phyloP scores from a whole-genome alignment of 306 rosid species.

The Herpetospermum pedunculosum region DNA sequence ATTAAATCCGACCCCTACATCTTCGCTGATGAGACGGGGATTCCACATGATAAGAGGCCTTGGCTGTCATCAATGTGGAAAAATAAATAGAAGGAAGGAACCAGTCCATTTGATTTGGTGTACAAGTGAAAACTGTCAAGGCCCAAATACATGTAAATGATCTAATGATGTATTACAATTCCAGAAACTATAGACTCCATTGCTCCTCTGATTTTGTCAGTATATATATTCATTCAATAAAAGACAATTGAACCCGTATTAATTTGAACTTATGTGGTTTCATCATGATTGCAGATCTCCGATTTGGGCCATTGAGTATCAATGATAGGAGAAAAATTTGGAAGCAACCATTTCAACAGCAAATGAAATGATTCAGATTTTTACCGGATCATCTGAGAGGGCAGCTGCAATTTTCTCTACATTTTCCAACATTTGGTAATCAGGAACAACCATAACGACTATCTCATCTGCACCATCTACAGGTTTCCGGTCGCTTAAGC shows the following conservation, averaged over 20 bases:
- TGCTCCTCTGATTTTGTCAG: neutral
- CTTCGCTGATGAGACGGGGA: constrained; percentile 81
- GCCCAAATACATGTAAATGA: neutral
- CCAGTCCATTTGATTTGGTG: neutral
- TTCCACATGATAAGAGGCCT: constrained; percentile 98
- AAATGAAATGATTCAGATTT: constrained; percentile 12
- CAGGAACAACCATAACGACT: constrained; percentile 93
- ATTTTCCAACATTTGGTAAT: constrained; percentile 84
- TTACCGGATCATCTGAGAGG: constrained; percentile 78
- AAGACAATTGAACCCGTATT: neutral
- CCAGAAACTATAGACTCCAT: neutral
- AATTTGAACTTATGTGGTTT: neutral
- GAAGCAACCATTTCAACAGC: constrained; percentile 1
- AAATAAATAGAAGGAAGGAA: constrained; percentile 4
- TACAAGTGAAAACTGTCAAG: neutral
- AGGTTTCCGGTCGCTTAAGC: constrained; percentile 89
- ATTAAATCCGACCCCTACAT: constrained; percentile 90
- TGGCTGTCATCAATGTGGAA: constrained; percentile 35
- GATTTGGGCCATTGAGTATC: neutral
- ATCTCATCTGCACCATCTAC: constrained; percentile 74
- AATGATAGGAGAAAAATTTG: neutral
- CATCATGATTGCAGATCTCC: neutral
- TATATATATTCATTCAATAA: neutral
- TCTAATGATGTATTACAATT: neutral
- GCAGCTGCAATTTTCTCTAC: constrained; percentile 76